These are phyloP conservation scores for Begonia masoniana DNA, from an alignment of 306 rosid species.

Conservation along the genomic window DNA sequence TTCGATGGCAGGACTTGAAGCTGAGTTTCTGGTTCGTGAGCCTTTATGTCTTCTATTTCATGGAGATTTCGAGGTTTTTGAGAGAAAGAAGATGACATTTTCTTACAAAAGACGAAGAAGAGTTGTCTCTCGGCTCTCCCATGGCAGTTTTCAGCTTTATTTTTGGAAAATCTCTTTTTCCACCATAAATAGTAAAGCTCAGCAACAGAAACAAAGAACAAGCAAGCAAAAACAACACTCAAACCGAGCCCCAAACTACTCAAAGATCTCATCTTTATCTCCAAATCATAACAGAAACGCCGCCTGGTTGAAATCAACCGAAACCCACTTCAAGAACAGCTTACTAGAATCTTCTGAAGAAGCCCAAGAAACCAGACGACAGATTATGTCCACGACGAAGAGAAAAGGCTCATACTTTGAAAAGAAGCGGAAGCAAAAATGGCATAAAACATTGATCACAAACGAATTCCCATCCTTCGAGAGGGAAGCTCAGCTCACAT, in stretches of 20 bases:
- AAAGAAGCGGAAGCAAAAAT: too few species aligned
- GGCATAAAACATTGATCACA: too few species aligned
- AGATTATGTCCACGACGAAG: too few species aligned
- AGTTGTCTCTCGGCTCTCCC: constrained; percentile 63
- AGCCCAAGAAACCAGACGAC: too few species aligned
- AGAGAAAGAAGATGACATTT: constrained; percentile 43
- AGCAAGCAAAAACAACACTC: constrained; percentile 78
- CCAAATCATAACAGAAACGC: constrained; percentile 22
- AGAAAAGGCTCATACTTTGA: too few species aligned
- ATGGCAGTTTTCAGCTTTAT: constrained; percentile 53
- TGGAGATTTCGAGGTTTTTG: constrained; percentile 41
- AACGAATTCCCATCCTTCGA: neutral
- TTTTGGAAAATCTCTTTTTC: constrained; percentile 84
- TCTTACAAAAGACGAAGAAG: constrained; percentile 83
- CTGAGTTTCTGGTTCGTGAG: constrained; percentile 44
- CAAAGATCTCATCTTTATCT: constrained; percentile 64
- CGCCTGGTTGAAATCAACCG: too few species aligned
- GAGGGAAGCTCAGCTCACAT: neutral
- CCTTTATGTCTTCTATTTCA: constrained; percentile 27
- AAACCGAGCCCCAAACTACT: constrained; percentile 92
- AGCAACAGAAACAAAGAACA: constrained; percentile 79
- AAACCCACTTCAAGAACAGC: too few species aligned
- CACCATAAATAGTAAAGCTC: constrained; percentile 87
- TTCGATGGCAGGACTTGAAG: constrained; percentile 27
- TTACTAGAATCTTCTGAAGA: too few species aligned